Percentiles rank a stretch among this genome's conserved stretches.
phyloP scores from a whole-genome alignment of 1,284 basidiomycete genomes.

The Ganoderma lucidum region DNA sequence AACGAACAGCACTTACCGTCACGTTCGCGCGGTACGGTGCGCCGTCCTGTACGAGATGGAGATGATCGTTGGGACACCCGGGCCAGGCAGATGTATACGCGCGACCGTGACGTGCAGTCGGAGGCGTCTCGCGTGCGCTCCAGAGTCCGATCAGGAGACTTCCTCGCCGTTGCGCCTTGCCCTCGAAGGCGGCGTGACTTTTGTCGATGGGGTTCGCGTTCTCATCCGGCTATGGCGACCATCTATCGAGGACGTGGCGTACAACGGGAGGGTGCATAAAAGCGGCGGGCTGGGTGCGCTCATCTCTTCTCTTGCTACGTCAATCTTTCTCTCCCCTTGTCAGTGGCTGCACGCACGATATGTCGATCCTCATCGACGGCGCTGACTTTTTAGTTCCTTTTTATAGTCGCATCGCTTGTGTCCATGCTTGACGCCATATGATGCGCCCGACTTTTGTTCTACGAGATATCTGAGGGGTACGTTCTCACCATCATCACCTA shows the following conservation, averaged over 20 bases:
- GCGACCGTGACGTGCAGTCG: background rate
- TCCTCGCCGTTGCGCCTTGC: background rate
- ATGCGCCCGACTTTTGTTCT: background rate
- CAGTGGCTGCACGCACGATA: background rate
- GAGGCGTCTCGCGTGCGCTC: background rate
- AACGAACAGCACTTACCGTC: background rate
- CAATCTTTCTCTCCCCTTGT: background rate
- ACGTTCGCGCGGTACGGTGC: background rate
- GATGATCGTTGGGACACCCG: background rate
- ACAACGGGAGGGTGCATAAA: background rate
- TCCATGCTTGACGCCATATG: background rate
- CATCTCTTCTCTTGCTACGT: background rate
- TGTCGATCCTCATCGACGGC: background rate
- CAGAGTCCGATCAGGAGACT: background rate
- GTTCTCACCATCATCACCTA: background rate
- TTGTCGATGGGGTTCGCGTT: background rate
- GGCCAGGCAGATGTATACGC: background rate
- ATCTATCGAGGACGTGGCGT: background rate
- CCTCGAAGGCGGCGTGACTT: background rate
- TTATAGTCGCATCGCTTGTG: background rate
- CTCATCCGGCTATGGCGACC: background rate
- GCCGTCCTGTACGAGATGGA: background rate
- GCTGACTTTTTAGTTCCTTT: background rate
- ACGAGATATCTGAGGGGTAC: background rate
- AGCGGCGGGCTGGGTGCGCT: background rate